Percentiles rank a stretch among this genome's conserved stretches.
Conservation (phyloP, 2,329 filamentous ascomycete genomes). For the Xylaria sp. region DNA sequence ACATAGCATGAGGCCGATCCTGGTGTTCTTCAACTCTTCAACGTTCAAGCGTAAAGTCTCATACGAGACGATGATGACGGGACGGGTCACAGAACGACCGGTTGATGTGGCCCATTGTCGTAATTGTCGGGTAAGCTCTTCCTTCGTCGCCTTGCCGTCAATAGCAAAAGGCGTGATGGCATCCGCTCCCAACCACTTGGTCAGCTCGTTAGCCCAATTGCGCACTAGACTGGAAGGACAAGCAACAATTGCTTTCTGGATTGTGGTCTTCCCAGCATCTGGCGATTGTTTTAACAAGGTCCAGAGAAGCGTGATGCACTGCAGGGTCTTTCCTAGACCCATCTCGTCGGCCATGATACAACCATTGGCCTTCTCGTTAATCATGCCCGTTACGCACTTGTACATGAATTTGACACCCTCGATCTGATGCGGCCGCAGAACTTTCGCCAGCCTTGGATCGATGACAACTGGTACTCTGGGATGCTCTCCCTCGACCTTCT, state of each 20-base stretch:
- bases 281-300: conserved; percentile 95
- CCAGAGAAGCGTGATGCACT: conserved; percentile 98
- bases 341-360: conserved; percentile 99
- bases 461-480: conserved; percentile 98
- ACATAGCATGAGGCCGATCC: conserved; percentile 92
- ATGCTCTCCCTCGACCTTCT: conserved; percentile 80
- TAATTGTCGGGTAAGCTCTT: conserved; percentile 88
- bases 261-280: conserved; percentile 91
- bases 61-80: conserved; percentile 97
- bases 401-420: conserved; percentile 99
- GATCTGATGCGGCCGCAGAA: conserved; percentile 94
- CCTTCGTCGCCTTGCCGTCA: conserved; percentile 95
- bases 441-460: conserved; percentile 87
- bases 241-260: conserved; percentile 96
- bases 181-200: conserved; percentile 95
- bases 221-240: conserved; percentile 96
- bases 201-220: conserved; percentile 97
- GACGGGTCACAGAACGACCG: conserved; percentile 88
- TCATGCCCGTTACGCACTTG: conserved; percentile 91
- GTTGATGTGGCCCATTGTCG: conserved; percentile 94
- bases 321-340: conserved; percentile 95
- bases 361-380: conserved; percentile 91
- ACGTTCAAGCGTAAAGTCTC: conserved; percentile 93
- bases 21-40: conserved; percentile 87
- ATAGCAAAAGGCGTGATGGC: conserved; percentile 94